Evolutionary conservation across 2,329 filamentous ascomycete species (phyloP), one percentile per base, ranked within the genome.

Genomic region (Pseudomassariella vexata): DNA sequence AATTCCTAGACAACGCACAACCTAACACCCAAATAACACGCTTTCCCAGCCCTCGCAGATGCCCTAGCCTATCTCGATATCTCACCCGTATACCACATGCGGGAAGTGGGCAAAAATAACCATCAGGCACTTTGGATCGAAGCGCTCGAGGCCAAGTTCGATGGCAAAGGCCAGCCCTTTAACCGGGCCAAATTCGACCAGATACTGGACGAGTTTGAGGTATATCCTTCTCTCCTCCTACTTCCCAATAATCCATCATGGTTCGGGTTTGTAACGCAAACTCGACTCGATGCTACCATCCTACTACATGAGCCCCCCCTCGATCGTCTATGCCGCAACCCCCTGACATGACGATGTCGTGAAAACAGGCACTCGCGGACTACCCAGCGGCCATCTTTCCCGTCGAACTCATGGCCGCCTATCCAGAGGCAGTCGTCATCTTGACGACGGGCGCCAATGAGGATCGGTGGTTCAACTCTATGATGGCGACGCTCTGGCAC

Each of bases 381-480:
- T 55, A 50, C 30, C 53, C 53, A 5, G 43, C 49, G 10, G 41
- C 50, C 32, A 49, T 57, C 24, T 55, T 81, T 47, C 66, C 70
- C 9, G 65, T 69, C 44, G 75, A 81, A 49, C 60, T 81, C 26
- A 71, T 77, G 26, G 65, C 70, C 39, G 73, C 74, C 9, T 80
- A 81, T 48, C 76, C 76, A 5, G 70, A 79, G 31, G 75, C 76
- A 11, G 75, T 76, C 53, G 63, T 80, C 38, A 70, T 82, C 28
- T 55, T 80, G 36, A 75, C 73, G 3, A 72, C 64, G 21, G 65
- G 75, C 15, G 66, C 76, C 26, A 68, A 76, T 28, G 68, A 76
- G 10, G 68, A 78, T 42, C 64, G 66, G 30, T 79, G 76, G 76
- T 64, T 70, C 46, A 62, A 63, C 39, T 70, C 56, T 34, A 60